Evolutionary conservation across 2,329 filamentous ascomycete genomes (phyloP).

Genomic region (Phialocephala sp.): DNA sequence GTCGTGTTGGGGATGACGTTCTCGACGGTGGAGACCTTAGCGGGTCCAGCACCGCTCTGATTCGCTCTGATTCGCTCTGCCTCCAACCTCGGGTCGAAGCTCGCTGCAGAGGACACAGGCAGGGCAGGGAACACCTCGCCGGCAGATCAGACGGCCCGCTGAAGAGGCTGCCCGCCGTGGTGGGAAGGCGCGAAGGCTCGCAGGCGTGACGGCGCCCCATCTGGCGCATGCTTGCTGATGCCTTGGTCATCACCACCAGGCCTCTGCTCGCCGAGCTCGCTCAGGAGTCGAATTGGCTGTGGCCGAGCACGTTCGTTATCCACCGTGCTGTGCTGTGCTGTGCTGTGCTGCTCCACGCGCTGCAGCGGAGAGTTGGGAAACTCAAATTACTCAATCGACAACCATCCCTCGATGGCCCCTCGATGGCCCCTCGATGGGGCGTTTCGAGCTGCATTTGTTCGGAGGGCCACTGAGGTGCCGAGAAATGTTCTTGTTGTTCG

Average conservation of each 20-base stretch:
- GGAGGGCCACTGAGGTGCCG: background rate
- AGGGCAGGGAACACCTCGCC: background rate
- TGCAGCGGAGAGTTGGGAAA: background rate
- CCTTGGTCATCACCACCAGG: background rate
- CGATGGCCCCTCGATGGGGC: background rate
- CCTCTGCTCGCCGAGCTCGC: background rate
- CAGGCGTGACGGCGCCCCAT: no score
- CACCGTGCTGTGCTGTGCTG: slow-evolving; percentile 1
- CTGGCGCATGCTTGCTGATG: background rate
- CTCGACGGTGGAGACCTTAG: background rate
- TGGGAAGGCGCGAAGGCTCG: background rate
- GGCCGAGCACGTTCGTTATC: background rate
- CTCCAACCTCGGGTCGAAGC: background rate
- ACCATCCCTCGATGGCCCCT: background rate
- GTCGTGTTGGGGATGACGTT: background rate
- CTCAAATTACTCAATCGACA: background rate
- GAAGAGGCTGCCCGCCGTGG: background rate
- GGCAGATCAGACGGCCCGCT: slow-evolving; percentile 7
- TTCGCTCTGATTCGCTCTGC: background rate
- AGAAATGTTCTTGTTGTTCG: slow-evolving; percentile 4
- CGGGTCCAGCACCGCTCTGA: background rate
- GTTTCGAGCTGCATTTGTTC: background rate
- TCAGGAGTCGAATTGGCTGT: background rate
- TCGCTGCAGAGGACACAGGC: background rate
- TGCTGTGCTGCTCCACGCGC: background rate